Conservation (phyloP, 129 eudicot genomes). For the Flaveria trinervia region DNA sequence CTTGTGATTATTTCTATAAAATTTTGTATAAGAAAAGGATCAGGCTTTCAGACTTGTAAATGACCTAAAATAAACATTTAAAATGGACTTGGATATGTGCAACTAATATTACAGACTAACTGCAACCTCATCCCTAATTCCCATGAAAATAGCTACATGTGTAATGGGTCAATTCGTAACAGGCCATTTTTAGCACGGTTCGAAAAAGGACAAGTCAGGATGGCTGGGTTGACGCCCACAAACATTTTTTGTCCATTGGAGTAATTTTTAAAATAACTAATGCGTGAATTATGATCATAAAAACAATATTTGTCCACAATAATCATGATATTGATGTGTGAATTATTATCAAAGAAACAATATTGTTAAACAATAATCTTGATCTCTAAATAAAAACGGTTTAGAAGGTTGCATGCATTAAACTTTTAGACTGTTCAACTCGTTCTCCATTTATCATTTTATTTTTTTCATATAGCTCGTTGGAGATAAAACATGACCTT, state of each 20-base stretch:
- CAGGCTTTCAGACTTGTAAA: no score
- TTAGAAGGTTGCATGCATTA: neutral
- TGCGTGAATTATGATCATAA: neutral
- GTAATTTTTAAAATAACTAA: neutral
- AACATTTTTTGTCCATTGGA: no score
- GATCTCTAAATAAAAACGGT: neutral
- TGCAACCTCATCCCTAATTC: no score
- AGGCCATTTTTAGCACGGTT: neutral
- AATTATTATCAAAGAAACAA: neutral
- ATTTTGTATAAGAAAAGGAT: no score
- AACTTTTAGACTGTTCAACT: neutral
- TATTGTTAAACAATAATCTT: neutral
- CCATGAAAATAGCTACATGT: neutral
- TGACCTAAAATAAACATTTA: no score
- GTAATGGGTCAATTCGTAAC: neutral
- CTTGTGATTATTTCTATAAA: no score
- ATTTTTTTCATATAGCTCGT: neutral
- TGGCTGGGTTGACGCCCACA: neutral
- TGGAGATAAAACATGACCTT: neutral
- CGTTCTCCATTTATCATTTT: neutral
- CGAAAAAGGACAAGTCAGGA: neutral
- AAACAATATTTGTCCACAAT: neutral
- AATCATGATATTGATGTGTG: neutral
- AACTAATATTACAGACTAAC: no score
- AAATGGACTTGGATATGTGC: no score